Evolutionary conservation across 2,329 filamentous ascomycete species (phyloP).

Genomic region (Phialocephala subalpina): DNA sequence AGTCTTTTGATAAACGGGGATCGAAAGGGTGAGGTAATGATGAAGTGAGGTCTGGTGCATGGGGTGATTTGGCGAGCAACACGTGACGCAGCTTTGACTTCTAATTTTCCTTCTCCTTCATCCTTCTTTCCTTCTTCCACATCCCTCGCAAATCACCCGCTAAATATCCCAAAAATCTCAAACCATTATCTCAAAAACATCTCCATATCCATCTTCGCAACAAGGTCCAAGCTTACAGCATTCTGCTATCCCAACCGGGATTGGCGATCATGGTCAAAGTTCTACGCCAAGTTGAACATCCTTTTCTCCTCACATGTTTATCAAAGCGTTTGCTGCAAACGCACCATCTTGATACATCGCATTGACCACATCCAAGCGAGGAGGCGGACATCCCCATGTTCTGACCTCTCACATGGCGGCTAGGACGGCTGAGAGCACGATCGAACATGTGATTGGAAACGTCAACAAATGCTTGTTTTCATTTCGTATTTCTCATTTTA

Average conservation of each 20-base stretch:
- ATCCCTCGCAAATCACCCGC: background rate
- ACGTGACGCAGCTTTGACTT: background rate
- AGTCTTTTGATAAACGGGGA: background rate
- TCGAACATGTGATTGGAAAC: conserved; percentile 5
- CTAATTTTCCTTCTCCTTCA: background rate
- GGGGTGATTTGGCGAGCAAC: background rate
- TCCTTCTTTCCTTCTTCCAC: background rate
- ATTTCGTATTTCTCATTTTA: background rate
- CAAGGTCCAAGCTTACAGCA: background rate
- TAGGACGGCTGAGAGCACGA: background rate
- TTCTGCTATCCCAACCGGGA: background rate
- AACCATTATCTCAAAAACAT: too few species aligned
- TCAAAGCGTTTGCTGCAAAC: conserved; percentile 10
- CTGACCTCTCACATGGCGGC: conserved; percentile 4
- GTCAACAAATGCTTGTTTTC: background rate
- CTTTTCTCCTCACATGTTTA: background rate
- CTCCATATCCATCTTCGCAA: background rate
- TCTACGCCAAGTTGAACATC: conserved; percentile 1
- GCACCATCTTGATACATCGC: conserved; percentile 10
- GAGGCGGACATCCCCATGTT: background rate
- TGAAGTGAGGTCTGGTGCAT: background rate
- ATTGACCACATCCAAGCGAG: conserved; percentile 12
- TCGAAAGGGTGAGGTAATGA: background rate
- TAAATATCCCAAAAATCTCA: background rate
- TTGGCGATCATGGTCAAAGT: conserved; percentile 1